These are phyloP conservation scores for Dacryopinax primogenitus DNA, from an alignment of 768 basidiomycete species.

Conservation along the genomic window DNA sequence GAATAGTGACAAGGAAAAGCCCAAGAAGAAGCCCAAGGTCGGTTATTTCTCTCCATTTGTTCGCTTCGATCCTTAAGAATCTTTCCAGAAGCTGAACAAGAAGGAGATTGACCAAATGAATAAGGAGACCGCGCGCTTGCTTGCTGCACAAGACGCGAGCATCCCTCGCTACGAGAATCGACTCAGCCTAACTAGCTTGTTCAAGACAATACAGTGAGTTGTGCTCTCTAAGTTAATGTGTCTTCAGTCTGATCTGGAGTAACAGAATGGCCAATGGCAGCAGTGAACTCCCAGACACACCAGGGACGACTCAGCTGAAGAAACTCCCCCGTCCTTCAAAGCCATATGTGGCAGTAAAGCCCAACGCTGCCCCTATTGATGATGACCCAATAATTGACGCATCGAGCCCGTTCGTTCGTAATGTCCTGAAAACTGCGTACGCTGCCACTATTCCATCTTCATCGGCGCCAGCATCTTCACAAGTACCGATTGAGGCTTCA, in stretches of 20 bases:
- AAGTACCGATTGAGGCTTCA: background rate
- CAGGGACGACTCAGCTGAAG: background rate
- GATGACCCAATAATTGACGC: slow-evolving; percentile 4
- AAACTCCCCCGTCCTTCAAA: background rate
- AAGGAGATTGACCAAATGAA: slow-evolving; percentile 5
- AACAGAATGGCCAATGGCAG: background rate
- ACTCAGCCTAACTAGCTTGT: background rate
- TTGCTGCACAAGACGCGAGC: slow-evolving; percentile 5
- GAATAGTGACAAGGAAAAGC: background rate
- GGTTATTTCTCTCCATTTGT: background rate
- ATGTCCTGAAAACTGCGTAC: background rate
- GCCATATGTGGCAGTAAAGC: background rate
- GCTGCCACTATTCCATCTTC: background rate
- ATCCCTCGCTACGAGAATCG: slow-evolving; percentile 7
- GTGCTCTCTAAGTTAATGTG: background rate
- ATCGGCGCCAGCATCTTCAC: background rate
- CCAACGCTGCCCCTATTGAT: background rate
- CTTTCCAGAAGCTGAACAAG: slow-evolving; percentile 1
- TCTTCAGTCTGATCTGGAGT: background rate
- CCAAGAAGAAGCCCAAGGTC: background rate
- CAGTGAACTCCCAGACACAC: background rate
- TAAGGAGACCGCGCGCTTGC: background rate
- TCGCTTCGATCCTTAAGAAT: background rate
- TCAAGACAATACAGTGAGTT: slow-evolving; percentile 6
- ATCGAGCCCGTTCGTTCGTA: background rate